These are phyloP conservation scores for Calocybe indica DNA, from an alignment of 768 basidiomycete genomes.

Conservation along the genomic window DNA sequence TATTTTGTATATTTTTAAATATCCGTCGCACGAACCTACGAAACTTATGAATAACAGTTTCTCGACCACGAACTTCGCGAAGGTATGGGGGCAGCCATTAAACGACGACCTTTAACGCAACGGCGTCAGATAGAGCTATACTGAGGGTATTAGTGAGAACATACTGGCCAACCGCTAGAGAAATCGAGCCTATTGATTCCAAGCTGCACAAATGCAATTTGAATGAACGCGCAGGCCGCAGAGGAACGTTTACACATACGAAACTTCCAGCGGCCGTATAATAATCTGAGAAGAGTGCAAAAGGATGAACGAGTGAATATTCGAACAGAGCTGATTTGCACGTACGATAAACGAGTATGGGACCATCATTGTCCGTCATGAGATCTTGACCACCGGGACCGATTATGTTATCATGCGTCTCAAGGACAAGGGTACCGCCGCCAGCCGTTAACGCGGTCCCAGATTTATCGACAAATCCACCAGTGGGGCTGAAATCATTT, in stretches of 20 bases:
- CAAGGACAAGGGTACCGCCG: slow-evolving; percentile 48
- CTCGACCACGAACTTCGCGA: no score
- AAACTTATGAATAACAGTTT: no score
- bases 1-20: background rate
- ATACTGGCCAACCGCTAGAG: slow-evolving; percentile 44
- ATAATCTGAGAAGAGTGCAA: slow-evolving; percentile 29
- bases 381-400: slow-evolving; percentile 55
- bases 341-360: slow-evolving; percentile 47
- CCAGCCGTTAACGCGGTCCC: slow-evolving; percentile 40
- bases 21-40: background rate
- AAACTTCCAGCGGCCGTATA: slow-evolving; percentile 41
- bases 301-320: background rate
- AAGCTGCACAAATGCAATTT: slow-evolving; percentile 18
- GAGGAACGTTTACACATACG: slow-evolving; percentile 20
- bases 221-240: background rate
- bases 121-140: no score
- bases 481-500: slow-evolving; percentile 24
- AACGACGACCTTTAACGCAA: no score
- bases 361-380: slow-evolving; percentile 36
- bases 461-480: slow-evolving; percentile 40
- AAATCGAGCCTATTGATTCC: slow-evolving; percentile 44
- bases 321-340: slow-evolving; percentile 2
- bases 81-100: no score
- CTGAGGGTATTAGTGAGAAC: no score
- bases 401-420: slow-evolving; percentile 34